Evolutionary conservation across 345 rosid genomes (phyloP), one percentile per base, ranked within the genome.

Genomic region (Salix purpurea): DNA sequence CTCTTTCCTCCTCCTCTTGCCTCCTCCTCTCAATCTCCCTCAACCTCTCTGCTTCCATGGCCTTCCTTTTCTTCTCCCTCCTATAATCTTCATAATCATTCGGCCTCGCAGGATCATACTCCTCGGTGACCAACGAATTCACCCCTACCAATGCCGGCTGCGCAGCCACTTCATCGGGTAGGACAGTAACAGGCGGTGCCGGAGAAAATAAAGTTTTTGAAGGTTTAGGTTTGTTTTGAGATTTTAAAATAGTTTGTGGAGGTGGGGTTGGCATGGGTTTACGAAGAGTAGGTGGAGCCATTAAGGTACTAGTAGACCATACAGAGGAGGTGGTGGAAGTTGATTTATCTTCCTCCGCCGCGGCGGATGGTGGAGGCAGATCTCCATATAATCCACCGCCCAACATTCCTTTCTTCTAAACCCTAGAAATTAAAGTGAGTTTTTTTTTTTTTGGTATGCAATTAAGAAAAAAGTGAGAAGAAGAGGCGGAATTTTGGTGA

Each of bases 361-460:
- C 69, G 11, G 97, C 79, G 13, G 97, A 86, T 21, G 99, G 99
- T n/a, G 99, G 99, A 73, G 99, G 98, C 12, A 96, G 97, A 65
- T 93, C 99, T 21, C 98, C 98, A 83, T 96, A 96, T 80, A 96
- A 84, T 14, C 99, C 99, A 30, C 98, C 99, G 23, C 98, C 99
- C 0, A 93, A 86, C 99, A 93, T 95, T 44, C 79, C 5, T 19
- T n/a, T 74, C 56, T 13, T 6, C 60, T 48, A 12, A 23, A 64
- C 16, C 21, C 40, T 37, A 73, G 4, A 39, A 61, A 71, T 19
- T 2, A 10, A 40, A 2, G 44, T 10, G 44, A 40, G 44, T 2
- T 9, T 30, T 0, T 40, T 40, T 40, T 34, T 34, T 34, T 34
- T 34, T 34, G 36, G 36, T 34, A 34, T 34, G 6, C 36, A 34